These are phyloP conservation scores for Pythium chondricola DNA, from an alignment of 352 stramenopile genomes.

Conservation along the genomic window DNA sequence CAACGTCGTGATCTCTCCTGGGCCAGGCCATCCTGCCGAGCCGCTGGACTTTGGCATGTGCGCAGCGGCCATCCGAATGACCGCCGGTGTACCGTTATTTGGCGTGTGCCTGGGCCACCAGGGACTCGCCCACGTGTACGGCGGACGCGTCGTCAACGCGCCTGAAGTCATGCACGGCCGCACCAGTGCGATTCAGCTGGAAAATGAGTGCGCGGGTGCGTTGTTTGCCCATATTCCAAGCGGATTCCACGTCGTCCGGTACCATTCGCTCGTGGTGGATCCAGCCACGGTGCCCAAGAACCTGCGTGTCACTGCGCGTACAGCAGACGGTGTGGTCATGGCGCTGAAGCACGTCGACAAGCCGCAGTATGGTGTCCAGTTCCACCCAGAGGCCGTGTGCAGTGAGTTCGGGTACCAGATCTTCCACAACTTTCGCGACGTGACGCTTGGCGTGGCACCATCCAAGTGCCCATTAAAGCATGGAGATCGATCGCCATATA, in stretches of 20 bases:
- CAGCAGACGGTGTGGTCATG: conserved; percentile 84
- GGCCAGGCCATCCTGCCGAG: conserved; percentile 84
- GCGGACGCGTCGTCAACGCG: conserved; percentile 73
- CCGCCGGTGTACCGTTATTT: conserved; percentile 77
- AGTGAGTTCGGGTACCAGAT: conserved; percentile 80
- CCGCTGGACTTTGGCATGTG: conserved; percentile 86
- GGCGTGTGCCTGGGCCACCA: conserved; percentile 98
- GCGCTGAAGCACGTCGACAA: conserved; percentile 74
- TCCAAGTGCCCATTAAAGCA: conserved; percentile 53
- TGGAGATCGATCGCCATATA: conserved; percentile 19
- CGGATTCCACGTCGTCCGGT: conserved; percentile 91
- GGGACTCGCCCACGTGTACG: conserved; percentile 88
- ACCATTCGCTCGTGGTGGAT: conserved; percentile 94
- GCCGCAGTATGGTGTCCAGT: conserved; percentile 95
- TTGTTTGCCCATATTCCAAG: conserved; percentile 61
- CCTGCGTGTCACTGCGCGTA: conserved; percentile 59
- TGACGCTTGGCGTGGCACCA: conserved; percentile 31
- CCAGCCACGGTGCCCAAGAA: conserved; percentile 26
- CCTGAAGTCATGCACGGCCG: conserved; percentile 92
- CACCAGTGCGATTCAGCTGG: conserved; percentile 68
- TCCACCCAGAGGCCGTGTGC: conserved; percentile 96
- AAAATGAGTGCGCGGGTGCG: conserved; percentile 14
- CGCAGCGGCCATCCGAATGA: conserved; percentile 53
- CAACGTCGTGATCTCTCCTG: conserved; percentile 88
- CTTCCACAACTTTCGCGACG: conserved; percentile 85